Conservation (phyloP, 1,139 yeast genomes). For the Pichia sp. region DNA sequence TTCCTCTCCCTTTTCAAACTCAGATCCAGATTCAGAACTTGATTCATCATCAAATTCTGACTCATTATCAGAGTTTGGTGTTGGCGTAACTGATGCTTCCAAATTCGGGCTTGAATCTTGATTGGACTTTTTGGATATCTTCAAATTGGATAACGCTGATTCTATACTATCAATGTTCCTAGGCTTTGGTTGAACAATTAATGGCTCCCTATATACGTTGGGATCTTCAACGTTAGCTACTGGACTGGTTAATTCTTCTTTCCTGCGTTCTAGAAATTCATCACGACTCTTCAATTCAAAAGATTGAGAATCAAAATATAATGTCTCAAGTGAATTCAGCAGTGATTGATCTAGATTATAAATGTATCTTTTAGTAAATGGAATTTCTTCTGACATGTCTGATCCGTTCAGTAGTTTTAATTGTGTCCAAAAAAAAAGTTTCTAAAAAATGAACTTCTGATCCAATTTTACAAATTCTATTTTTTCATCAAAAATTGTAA, state of each 20-base stretch:
- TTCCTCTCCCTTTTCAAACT: slow-evolving; percentile 17
- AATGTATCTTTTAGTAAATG: slow-evolving; percentile 39
- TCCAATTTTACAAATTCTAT: too few species aligned
- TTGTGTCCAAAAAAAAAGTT: neutral
- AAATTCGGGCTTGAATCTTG: neutral
- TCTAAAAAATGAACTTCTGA: neutral
- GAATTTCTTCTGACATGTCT: slow-evolving; percentile 24
- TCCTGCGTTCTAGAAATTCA: slow-evolving; percentile 15
- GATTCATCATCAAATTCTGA: slow-evolving; percentile 35
- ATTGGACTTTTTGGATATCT: slow-evolving; percentile 41
- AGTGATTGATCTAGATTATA: slow-evolving; percentile 42
- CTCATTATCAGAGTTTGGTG: slow-evolving; percentile 45
- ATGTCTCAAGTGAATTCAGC: slow-evolving; percentile 42
- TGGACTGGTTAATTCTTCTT: slow-evolving; percentile 15
- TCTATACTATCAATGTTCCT: slow-evolving; percentile 1
- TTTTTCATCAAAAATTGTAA: too few species aligned
- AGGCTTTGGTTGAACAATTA: slow-evolving; percentile 8
- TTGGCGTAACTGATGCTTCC: slow-evolving; percentile 37
- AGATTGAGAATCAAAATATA: slow-evolving; percentile 50
- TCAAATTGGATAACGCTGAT: slow-evolving; percentile 5
- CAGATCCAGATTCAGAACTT: slow-evolving; percentile 15
- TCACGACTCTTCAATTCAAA: slow-evolving; percentile 24
- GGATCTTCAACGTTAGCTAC: slow-evolving; percentile 11
- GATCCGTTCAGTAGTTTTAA: neutral
- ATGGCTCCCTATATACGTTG: neutral